These are phyloP conservation scores for Dioscorea dumetorum DNA, from an alignment of 106 monocot genomes.

Conservation along the genomic window DNA sequence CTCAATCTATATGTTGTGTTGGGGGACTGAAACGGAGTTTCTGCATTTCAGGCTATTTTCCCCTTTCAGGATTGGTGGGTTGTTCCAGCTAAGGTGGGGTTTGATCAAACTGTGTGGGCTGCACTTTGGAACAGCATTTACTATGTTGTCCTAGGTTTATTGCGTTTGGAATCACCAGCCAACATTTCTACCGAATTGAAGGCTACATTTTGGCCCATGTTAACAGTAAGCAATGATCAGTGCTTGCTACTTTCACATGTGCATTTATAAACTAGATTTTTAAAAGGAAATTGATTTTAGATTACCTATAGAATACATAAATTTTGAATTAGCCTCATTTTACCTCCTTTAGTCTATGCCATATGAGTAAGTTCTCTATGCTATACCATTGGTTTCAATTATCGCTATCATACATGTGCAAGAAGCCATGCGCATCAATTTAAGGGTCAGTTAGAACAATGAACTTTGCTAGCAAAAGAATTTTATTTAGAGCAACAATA, in stretches of 20 bases:
- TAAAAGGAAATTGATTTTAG: too few relatives aligned
- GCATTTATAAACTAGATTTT: neutral
- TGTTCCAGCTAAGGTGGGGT: slow-evolving; percentile 75
- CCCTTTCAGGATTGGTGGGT: slow-evolving; percentile 96
- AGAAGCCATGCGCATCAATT: too few relatives aligned
- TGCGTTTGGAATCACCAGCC: slow-evolving; percentile 72
- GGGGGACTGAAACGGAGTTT: neutral
- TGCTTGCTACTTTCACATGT: neutral
- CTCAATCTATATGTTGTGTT: too few relatives aligned
- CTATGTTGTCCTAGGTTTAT: slow-evolving; percentile 62
- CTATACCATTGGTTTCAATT: too few relatives aligned
- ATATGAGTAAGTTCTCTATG: too few relatives aligned
- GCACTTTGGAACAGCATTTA: slow-evolving; percentile 96
- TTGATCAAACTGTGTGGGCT: slow-evolving; percentile 89
- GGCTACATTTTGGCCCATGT: slow-evolving; percentile 84
- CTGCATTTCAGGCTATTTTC: slow-evolving; percentile 60
- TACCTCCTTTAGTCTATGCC: too few relatives aligned
- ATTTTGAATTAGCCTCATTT: too few relatives aligned
- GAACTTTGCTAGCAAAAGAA: too few relatives aligned
- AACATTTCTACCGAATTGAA: slow-evolving; percentile 62
- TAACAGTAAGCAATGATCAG: slow-evolving; percentile 58
- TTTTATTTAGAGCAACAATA: too few relatives aligned
- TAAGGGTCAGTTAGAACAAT: too few relatives aligned
- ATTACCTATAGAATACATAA: too few relatives aligned
- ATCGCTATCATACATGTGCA: too few relatives aligned